Evolutionary conservation across 2,329 filamentous ascomycete genomes (phyloP), one percentile per base, ranked within the genome.

Genomic region (Phaeosphaeria sp.): DNA sequence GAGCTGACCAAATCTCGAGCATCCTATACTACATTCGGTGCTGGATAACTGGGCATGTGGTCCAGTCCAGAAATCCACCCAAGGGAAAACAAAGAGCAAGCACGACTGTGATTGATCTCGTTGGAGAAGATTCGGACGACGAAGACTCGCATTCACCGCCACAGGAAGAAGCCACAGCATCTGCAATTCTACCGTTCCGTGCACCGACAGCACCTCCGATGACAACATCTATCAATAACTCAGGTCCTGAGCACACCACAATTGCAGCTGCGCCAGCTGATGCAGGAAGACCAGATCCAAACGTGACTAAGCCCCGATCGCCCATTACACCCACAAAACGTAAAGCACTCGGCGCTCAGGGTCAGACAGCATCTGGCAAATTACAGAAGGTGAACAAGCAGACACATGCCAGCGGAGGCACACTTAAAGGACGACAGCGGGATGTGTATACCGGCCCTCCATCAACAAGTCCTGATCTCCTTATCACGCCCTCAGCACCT

Each of bases 1-100:
- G 30, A 21, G 20, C 42, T 64, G 17, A 64, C 10, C 4, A 2
- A 1, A 30, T 7, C 15, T 10, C 0, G 13, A 64, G 62, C 3
- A 60, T 64, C 27, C 42, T 47, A 3, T 64, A 60, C 15, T 59
- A 53, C n/a, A 46, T 64, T 36, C 62, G 55, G 5, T 64, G 62
- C 44, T 64, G 62, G 59, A 55, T 63, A 15, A 48, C 56, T 18
- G 39, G 57, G 2, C 15, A 55, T 17, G 55, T 52, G 10, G 49
- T 52, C 6, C 46, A 30, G 27, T 52, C 6, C 43, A 25, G 36
- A 39, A 10, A 7, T 33, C 30, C 39, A 46, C 50, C 13, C 60
- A 54, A 49, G 22, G 43, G 6, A 56, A 56, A 44, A 53, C 41
- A 25, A 55, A 62, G 33, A 21, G 48, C 56, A 49, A 27, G 9